A percentile compares a stretch with the other conserved stretches of the same genome.
These are phyloP conservation scores for Lipomyces anomalus DNA, from an alignment of 805 yeast genomes.

Conservation along the genomic window DNA sequence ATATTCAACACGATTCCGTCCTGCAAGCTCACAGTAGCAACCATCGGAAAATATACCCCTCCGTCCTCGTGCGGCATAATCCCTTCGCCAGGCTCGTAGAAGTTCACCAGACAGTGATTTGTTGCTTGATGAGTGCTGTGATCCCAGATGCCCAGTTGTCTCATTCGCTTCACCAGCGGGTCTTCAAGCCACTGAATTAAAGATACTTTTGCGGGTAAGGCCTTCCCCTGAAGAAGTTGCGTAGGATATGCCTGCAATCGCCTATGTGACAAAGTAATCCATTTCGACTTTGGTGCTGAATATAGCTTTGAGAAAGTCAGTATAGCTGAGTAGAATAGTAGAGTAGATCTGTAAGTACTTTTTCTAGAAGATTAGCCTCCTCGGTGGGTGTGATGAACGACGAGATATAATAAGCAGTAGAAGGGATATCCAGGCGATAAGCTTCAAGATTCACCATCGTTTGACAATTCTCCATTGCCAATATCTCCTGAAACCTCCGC, in stretches of 20 bases:
- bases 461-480: no score
- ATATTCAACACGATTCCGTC: slow-evolving; percentile 16
- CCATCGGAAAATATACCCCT: slow-evolving; percentile 20
- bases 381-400: slow-evolving; percentile 12
- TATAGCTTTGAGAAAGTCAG: slow-evolving; percentile 10
- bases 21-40: slow-evolving; percentile 20
- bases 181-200: slow-evolving; percentile 14
- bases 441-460: no score
- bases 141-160: slow-evolving; percentile 14
- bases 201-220: slow-evolving; percentile 13
- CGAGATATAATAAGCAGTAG: slow-evolving; percentile 7
- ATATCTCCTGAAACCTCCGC: no score
- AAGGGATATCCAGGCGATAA: background rate
- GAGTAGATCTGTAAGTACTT: slow-evolving; percentile 1
- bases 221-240: slow-evolving; percentile 11
- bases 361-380: slow-evolving; percentile 9
- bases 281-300: slow-evolving; percentile 9
- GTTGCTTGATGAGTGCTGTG: slow-evolving; percentile 12
- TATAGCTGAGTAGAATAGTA: no score
- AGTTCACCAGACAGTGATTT: slow-evolving; percentile 19
- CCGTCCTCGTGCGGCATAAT: slow-evolving; percentile 25
- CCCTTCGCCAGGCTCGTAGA: slow-evolving; percentile 21
- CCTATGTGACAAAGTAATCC: slow-evolving; percentile 18
- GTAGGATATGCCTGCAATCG: slow-evolving; percentile 22
- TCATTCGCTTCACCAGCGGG: slow-evolving; percentile 11